Base-by-base conservation (phyloP, 2,329 filamentous ascomycete species). In the Exophiala sp. region DNA sequence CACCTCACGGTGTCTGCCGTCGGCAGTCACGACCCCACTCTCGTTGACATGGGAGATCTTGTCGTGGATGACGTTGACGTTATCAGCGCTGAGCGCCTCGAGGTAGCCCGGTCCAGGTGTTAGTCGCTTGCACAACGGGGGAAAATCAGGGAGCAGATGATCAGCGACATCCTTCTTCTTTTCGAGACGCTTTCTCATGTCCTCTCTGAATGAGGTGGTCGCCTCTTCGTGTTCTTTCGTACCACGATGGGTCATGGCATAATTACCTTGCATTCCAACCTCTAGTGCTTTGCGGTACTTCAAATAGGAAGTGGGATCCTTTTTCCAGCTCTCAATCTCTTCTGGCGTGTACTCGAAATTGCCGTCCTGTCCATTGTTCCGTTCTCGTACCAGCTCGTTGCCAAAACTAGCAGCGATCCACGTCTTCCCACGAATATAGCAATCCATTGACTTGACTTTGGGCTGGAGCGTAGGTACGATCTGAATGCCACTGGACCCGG, bases 81-180 rank as follows among this genome's bases (percentile, higher is more conserved):
- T 60, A 33, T 70, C 66, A 1, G 57, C 56, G 42, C 38, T 59
- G 62, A 34, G 55, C 36, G 44, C 64, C 45, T 20, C 54, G 20
- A 16, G 67, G 52, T 77, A 78, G 1, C 74, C 73, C 0, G 72
- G 70, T 0, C 74, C 75, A 0, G 75, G 75, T 1, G 73, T 76
- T 12, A 76, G 64, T 11, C 75, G 71, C 43, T 73, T 69, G 55
- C 74, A 76, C 8, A 68, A 66, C 6, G 72, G 68, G 4, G 70
- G 67, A 42, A 73, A 76, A 3, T 67, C 60, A 1, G 75, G 74
- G 2, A 75, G 59, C 1, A 77, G 61, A 55, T 72, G 35, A 14
- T 69, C 66, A 9, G 65, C 42, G 0, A 73, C 58, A 20, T 69
- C 69, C 1, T 68, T 68, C 49, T 70, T 72, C 12, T 65, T 67